Evolutionary conservation across 1,284 basidiomycete species (phyloP).

Genomic region (Tetrapyrgos nigripes): DNA sequence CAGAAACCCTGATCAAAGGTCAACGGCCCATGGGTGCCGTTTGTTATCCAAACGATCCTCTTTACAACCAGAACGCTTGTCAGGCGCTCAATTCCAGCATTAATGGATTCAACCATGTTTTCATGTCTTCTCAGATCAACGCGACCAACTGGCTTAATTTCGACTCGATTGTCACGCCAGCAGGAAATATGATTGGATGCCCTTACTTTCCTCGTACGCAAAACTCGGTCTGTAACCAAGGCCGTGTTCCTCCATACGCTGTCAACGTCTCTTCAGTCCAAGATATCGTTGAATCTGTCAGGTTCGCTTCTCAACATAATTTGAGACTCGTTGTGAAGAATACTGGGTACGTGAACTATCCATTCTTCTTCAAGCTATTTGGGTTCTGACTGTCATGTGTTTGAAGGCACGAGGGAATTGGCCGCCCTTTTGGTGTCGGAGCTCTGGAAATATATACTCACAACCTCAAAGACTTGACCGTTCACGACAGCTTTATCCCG

Average conservation of each 20-base stretch:
- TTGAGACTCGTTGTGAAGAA: slow-evolving; percentile 1
- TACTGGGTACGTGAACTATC: not conserved
- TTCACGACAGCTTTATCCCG: not conserved
- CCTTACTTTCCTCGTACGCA: not conserved
- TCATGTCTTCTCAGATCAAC: not conserved
- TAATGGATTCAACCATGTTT: not conserved
- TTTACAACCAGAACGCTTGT: not conserved
- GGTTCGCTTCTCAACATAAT: slow-evolving; percentile 1
- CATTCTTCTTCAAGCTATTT: not conserved
- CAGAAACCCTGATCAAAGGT: too few relatives aligned
- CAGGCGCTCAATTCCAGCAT: not conserved
- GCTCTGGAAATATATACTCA: slow-evolving; percentile 5
- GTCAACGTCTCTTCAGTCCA: not conserved
- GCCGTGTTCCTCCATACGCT: slow-evolving; percentile 7
- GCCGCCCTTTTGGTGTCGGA: slow-evolving; percentile 7
- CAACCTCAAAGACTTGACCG: not conserved
- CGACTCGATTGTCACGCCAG: not conserved
- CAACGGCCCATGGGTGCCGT: too few relatives aligned
- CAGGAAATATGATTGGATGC: not conserved
- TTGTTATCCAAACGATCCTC: not conserved
- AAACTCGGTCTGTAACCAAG: slow-evolving; percentile 3
- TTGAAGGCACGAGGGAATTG: slow-evolving; percentile 7
- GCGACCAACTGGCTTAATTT: not conserved
- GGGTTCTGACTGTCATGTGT: not conserved
- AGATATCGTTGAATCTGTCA: slow-evolving; percentile 22